A percentile compares a stretch with the other conserved stretches of the same genome.
Evolutionary conservation across 208 protist species (phyloP).

Genomic region (Jaenimonas drosophilae): DNA sequence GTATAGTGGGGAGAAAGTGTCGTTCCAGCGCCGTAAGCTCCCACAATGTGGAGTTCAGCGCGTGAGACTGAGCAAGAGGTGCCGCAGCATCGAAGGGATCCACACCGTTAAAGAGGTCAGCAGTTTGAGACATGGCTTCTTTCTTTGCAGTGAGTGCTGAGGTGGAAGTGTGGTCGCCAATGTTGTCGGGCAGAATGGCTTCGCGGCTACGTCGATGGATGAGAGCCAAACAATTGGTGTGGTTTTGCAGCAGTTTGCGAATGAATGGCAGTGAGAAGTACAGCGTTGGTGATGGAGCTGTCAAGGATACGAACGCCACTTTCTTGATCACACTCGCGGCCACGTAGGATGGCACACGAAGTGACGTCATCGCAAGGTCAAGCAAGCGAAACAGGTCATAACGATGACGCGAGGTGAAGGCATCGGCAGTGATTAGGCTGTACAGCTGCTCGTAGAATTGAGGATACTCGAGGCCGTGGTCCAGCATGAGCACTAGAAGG

Average conservation of each 20-base stretch:
- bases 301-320: conserved; percentile 45
- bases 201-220: conserved; percentile 79
- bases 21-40: conserved; percentile 79
- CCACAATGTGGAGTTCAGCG: conserved; percentile 79
- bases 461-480: conserved; percentile 87
- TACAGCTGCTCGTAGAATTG: conserved; percentile 89
- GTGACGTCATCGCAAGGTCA: conserved; percentile 72
- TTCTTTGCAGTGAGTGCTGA: conserved; percentile 14
- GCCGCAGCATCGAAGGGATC: conserved; percentile 63
- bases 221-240: conserved; percentile 79
- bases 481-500: conserved; percentile 82
- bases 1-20: conserved; percentile 78
- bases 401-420: conserved; percentile 76
- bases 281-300: conserved; percentile 62
- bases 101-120: conserved; percentile 58
- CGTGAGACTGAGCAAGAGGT: conserved; percentile 29
- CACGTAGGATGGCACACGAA: conserved; percentile 76
- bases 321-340: conserved; percentile 76
- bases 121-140: conserved; percentile 35
- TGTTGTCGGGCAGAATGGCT: conserved; percentile 33
- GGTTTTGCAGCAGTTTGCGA: conserved; percentile 71
- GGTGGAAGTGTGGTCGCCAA: conserved; percentile 3
- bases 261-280: conserved; percentile 86
- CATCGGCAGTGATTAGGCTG: conserved; percentile 68
- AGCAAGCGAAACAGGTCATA: conserved; percentile 82